A percentile compares a stretch with the other conserved stretches of the same genome.
Evolutionary conservation across 495 filamentous ascomycete species (phyloP).

Genomic region (Amniculicola lignicola): DNA sequence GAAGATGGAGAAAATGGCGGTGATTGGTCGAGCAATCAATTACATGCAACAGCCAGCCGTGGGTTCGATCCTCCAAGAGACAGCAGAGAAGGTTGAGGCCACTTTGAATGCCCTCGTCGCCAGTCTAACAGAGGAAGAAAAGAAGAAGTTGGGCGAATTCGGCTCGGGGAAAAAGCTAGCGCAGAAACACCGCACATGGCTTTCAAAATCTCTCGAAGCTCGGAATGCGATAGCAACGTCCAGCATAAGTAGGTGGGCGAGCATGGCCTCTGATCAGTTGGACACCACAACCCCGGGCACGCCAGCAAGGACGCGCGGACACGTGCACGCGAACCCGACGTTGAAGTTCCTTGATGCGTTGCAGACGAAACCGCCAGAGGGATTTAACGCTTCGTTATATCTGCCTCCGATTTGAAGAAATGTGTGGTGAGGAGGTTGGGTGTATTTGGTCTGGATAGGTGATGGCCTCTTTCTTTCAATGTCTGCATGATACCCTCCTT

Average conservation of each 20-base stretch:
- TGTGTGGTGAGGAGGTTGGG: too few relatives aligned
- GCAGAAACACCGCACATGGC: neutral
- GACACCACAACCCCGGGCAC: constrained; percentile 1
- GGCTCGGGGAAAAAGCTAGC: neutral
- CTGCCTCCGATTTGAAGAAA: too few relatives aligned
- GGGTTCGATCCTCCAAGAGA: neutral
- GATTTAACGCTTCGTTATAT: constrained; percentile 3
- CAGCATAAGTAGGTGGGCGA: constrained; percentile 6
- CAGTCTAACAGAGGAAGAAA: neutral
- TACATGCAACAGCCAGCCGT: constrained; percentile 1
- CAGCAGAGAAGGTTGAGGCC: constrained; percentile 3
- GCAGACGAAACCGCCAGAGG: constrained; percentile 2
- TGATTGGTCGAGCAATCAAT: constrained; percentile 2
- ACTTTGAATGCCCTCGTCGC: constrained; percentile 8
- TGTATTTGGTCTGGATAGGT: too few relatives aligned
- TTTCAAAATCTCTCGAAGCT: neutral
- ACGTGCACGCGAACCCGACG: constrained; percentile 4
- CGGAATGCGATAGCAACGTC: neutral
- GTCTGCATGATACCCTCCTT: too few relatives aligned
- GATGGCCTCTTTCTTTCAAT: too few relatives aligned
- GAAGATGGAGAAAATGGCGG: constrained; percentile 6
- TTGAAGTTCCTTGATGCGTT: constrained; percentile 5
- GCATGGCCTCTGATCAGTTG: neutral
- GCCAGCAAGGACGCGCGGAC: neutral
- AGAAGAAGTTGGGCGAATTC: neutral